Evolutionary conservation across 2,329 filamentous ascomycete genomes (phyloP).

Genomic region (Aspergillus novofumigatus): DNA sequence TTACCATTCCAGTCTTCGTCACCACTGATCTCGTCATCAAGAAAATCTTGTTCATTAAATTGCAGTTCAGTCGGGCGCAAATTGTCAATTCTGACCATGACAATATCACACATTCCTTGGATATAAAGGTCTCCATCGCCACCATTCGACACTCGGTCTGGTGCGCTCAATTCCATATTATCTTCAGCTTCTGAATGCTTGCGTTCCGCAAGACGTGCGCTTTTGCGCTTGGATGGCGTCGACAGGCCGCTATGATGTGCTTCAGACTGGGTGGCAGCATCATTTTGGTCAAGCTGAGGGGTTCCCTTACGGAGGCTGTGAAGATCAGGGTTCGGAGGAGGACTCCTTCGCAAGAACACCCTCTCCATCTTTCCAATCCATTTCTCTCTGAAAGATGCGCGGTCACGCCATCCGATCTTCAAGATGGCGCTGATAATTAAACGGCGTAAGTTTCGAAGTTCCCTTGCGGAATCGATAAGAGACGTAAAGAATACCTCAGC

Average conservation of each 20-base stretch:
- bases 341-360: slow-evolving; percentile 37
- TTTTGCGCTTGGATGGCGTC: slow-evolving; percentile 35
- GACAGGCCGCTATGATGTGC: slow-evolving; percentile 11
- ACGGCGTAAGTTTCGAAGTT: slow-evolving; percentile 63
- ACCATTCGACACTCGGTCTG: slow-evolving; percentile 7
- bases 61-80: slow-evolving; percentile 56
- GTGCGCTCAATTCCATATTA: slow-evolving; percentile 2
- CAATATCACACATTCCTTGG: slow-evolving; percentile 57
- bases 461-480: slow-evolving; percentile 65
- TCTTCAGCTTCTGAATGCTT: slow-evolving; percentile 26
- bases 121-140: slow-evolving; percentile 26
- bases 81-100: slow-evolving; percentile 59
- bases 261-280: slow-evolving; percentile 10
- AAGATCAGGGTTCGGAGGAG: slow-evolving; percentile 27
- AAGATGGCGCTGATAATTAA: slow-evolving; percentile 74
- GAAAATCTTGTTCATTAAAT: slow-evolving; percentile 56
- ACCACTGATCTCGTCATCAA: slow-evolving; percentile 56
- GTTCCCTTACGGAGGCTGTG: slow-evolving; percentile 16
- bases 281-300: not conserved
- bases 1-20: slow-evolving; percentile 61
- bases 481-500: slow-evolving; percentile 77
- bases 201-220: slow-evolving; percentile 33
- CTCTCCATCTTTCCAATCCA: slow-evolving; percentile 69
- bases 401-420: slow-evolving; percentile 73
- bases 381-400: slow-evolving; percentile 71